Evolutionary conservation across 2,329 filamentous ascomycete species (phyloP).

Genomic region (Scedosporium apiospermum): DNA sequence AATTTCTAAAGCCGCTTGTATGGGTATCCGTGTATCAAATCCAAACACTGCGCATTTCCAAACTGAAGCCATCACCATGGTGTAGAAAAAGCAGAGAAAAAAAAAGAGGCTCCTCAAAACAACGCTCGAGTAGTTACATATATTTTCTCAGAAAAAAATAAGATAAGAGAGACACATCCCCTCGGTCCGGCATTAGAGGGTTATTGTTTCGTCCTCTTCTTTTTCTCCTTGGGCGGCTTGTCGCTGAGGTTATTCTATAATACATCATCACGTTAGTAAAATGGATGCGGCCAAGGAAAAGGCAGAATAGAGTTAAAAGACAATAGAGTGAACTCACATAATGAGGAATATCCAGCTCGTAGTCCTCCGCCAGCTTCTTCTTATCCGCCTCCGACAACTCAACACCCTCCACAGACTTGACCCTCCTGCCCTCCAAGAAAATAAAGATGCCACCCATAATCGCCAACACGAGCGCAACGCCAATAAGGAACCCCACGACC

Average conservation of each 20-base stretch:
- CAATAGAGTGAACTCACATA: conserved; percentile 23
- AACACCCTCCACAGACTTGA: conserved; percentile 65
- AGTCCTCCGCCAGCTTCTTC: conserved; percentile 39
- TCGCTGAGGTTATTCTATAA: background rate
- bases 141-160: background rate
- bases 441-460: conserved; percentile 58
- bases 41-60: background rate
- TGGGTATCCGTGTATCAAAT: background rate
- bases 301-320: no score
- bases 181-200: no score
- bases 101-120: no score
- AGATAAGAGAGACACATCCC: background rate
- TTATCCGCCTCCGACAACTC: conserved; percentile 48
- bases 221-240: background rate
- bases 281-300: background rate
- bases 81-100: no score
- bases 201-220: background rate
- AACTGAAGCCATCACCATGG: no score
- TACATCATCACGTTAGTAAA: background rate
- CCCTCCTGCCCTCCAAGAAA: conserved; percentile 60
- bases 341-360: conserved; percentile 46
- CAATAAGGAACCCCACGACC: conserved; percentile 73
- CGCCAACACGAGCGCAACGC: conserved; percentile 58
- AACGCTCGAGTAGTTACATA: no score
- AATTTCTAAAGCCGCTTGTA: background rate